Base-by-base conservation (phyloP, 768 basidiomycete species). In the Hericium erinaceus region DNA sequence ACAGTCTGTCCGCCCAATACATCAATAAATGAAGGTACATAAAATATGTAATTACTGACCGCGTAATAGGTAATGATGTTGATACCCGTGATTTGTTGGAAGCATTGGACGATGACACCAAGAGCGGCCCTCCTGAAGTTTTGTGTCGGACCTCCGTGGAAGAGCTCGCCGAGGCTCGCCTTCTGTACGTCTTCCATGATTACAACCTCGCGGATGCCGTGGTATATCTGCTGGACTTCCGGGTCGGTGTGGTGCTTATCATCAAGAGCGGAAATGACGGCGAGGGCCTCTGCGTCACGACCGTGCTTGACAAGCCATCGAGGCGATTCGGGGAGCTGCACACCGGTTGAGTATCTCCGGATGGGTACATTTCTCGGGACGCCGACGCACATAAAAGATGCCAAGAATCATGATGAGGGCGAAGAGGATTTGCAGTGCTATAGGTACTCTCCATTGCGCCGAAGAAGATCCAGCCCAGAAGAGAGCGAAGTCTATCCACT, bases 41-140 rank as follows among this genome's bases (percentile, higher is more conserved):
- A n/a, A n/a, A 15, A 38, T 7, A 20, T 16, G 46, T n/a, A 46
- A 9, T 33, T 55, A 54, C 54, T 15, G 9, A 55, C 58, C 11
- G 52, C 58, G 26, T 58, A 66, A 13, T 82, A 85, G 1, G 81
- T 84, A 66, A 86, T 83, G 57, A 85, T 65, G 65, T 83, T 84
- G 68, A 83, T 83, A 7, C 83, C 83, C 5, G 81, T 80, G 33
- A 85, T 83, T 71, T 85, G 84, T 66, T 86, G 83, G 72, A 84
- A 85, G 65, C 81, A 81, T 63, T 86, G 84, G 50, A 78, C 78
- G 50, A 77, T 68, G 20, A 85, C 71, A 2, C 79, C 85, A 49
- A 85, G 65, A 49, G 74, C 66, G 15, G 79, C 79, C 46, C 84
- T 72, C 46, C 82, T 72, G 69, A 85, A 81, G 68, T 86, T 84